Base-by-base conservation (phyloP, 495 filamentous ascomycete genomes). In the Annulohypoxylon maeteangense region DNA sequence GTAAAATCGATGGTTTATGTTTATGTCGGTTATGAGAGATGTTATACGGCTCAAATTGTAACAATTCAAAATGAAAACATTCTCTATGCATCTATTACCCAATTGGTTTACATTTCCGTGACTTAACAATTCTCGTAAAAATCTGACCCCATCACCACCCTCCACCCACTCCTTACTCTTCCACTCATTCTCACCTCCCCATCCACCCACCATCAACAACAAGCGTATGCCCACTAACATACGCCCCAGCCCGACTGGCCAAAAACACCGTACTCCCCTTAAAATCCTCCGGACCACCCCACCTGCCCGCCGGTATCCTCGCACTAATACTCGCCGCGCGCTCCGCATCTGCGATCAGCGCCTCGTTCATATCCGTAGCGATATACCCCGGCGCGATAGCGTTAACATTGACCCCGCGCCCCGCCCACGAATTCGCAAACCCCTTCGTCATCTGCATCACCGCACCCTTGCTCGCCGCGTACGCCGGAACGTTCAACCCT, bases 141-240 rank as follows among this genome's bases (percentile, higher is more conserved):
- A 3, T 20, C 18, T 44, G 10, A 18, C 6, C 18, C 5, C 40
- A 44, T 40, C 12, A 4, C 36, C 1, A 16, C 16, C 7, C 18
- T 23, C 11, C 16, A 3, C 7, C 8, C 16, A 18, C 22, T 3
- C 16, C 22, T 7, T 47, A 20, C 16, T 12, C 12, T 25, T 7
- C 12, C 20, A 16, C 20, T 57, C 18, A 6, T 12, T 2, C 22
- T 32, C 82, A 97, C 83, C 93, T 83, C 7, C 93, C 92, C 93
- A 97, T 96, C 93, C 94, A 97, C 36, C 94, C 94, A 25, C 94
- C 94, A 82, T 97, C 94, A 47, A 97, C 92, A 4, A 91, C 89
- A 65, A 97, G 67, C 0, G 91, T 82, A 74, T 95, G 91, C 0
- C 94, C 94, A 61, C 86, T 91, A 10, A 98, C 91, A 83, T 97